Percentiles rank a stretch among this genome's conserved stretches.
phyloP scores from a whole-genome alignment of 2,329 filamentous ascomycete species.

The Lithohypha guttulata region DNA sequence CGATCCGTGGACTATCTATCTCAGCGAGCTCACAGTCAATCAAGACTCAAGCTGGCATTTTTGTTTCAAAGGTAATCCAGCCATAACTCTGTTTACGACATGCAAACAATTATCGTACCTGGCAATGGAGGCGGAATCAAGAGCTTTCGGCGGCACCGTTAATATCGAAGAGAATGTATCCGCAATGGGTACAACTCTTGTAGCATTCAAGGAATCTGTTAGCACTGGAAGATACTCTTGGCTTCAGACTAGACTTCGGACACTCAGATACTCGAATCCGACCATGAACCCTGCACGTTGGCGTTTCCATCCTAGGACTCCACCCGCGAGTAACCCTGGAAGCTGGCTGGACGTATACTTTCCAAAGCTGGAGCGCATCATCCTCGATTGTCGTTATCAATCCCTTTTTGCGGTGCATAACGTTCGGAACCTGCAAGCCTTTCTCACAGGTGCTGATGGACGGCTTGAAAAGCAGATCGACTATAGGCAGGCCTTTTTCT shows the following conservation, averaged over 20 bases:
- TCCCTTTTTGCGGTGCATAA: conserved; percentile 4
- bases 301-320: background rate
- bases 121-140: conserved; percentile 1
- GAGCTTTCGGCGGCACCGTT: background rate
- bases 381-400: conserved; percentile 6
- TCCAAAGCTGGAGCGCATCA: conserved; percentile 3
- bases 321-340: too few species aligned
- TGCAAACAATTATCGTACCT: background rate
- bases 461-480: conserved; percentile 1
- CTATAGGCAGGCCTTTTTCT: conserved; percentile 1
- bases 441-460: conserved; percentile 3
- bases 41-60: background rate
- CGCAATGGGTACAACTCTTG: background rate
- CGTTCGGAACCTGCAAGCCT: background rate
- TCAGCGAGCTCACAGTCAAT: background rate
- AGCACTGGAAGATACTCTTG: background rate
- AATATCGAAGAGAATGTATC: background rate
- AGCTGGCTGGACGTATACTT: background rate
- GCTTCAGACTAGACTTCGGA: background rate
- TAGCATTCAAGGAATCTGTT: background rate
- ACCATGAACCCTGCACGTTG: background rate
- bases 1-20: conserved; percentile 1
- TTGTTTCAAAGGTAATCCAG: background rate
- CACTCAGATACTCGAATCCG: background rate
- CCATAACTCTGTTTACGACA: background rate